Base-by-base conservation (phyloP, 495 filamentous ascomycete genomes). In the Monascus purpureus region DNA sequence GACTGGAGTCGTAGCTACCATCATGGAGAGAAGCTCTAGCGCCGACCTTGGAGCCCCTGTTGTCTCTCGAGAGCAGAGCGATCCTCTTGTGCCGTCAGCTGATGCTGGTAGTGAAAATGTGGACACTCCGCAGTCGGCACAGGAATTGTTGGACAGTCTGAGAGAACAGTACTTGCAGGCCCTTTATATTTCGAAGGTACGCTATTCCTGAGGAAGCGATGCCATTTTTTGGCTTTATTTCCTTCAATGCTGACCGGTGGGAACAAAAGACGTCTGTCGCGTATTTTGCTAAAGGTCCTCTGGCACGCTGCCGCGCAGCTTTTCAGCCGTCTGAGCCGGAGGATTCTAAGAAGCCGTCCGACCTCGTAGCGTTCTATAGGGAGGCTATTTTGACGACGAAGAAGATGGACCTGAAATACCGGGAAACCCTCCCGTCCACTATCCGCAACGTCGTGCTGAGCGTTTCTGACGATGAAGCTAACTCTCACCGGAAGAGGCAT, bases 241-340 rank as follows among this genome's bases (percentile, higher is more conserved):
- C 18, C 7, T 13, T 22, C 31, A 28, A 14, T 0, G 26, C 48
- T 61, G 35, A 61, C 45, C 34, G 23, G 20, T 22, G 4, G n/a
- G n/a, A n/a, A 27, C n/a, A 8, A 12, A 25, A 86, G 75, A 80
- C 84, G 14, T 90, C 90, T 8, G 58, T 96, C 43, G 92, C 88
- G 40, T 97, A 94, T 51, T 97, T 96, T 62, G 82, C 88, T 13
- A 97, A 97, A 63, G 90, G 90, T 1, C 85, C 90, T 3, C 64
- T 96, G 13, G 81, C 92, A n/a, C 72, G 85, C 44, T 84, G 82
- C 13, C 70, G 90, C 33, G 77, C 76, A 29, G 72, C 74, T 20
- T 84, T 93, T 39, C 72, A 80, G 41, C 53, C 70, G 16, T 61
- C 72, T 16, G 63, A 70, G 11, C 60, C 49, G 47, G 61, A 41